Conservation (phyloP, 805 yeast species). For the Wickerhamiella sergipiensis region DNA sequence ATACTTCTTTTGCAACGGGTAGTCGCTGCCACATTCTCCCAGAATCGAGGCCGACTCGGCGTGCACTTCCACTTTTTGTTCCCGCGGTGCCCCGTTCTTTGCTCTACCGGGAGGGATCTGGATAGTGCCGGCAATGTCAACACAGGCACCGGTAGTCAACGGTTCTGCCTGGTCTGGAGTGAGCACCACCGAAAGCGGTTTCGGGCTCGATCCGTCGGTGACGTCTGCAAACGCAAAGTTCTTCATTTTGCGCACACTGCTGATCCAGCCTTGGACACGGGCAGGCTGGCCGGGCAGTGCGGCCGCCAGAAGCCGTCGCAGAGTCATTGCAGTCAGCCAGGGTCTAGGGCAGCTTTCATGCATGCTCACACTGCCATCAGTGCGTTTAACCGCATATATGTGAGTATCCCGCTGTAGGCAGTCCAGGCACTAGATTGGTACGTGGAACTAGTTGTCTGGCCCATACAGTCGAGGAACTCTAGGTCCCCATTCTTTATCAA, state of each 20-base stretch:
- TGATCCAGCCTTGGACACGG: conserved; percentile 59
- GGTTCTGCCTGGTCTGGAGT: conserved; percentile 15
- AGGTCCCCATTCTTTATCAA: too few relatives aligned
- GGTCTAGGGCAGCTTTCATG: neutral
- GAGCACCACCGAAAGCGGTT: conserved; percentile 42
- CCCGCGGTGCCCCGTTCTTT: conserved; percentile 4
- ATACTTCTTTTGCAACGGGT: conserved; percentile 74
- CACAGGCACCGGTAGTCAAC: conserved; percentile 34
- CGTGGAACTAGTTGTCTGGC: too few relatives aligned
- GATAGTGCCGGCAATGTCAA: conserved; percentile 33
- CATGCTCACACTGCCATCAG: too few relatives aligned
- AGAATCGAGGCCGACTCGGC: conserved; percentile 30
- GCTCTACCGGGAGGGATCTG: conserved; percentile 30
- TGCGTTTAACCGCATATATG: too few relatives aligned
- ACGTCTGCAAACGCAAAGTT: conserved; percentile 69
- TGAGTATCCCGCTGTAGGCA: too few relatives aligned
- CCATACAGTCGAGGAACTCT: too few relatives aligned
- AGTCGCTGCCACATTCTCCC: conserved; percentile 49
- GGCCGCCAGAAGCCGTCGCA: conserved; percentile 1
- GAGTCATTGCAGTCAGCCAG: neutral
- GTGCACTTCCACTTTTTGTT: conserved; percentile 40
- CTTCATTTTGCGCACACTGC: conserved; percentile 57
- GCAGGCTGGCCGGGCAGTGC: conserved; percentile 21
- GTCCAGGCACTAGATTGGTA: too few relatives aligned
- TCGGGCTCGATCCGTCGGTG: conserved; percentile 56